These are phyloP conservation scores for Aspergillus tubingensis DNA, from an alignment of 2,329 filamentous ascomycete genomes.

Conservation along the genomic window DNA sequence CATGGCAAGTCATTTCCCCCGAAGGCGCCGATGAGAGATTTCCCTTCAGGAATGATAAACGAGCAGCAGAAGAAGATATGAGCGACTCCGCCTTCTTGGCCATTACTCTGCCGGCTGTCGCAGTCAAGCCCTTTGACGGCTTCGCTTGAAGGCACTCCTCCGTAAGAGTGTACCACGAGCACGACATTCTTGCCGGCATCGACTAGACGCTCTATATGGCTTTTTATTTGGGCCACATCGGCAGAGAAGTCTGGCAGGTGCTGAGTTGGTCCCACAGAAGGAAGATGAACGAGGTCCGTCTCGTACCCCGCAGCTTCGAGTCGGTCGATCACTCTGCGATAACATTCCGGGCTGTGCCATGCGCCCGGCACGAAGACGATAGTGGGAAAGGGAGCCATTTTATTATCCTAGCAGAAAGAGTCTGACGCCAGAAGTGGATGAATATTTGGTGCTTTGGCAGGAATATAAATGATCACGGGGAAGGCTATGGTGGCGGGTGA, in stretches of 20 bases:
- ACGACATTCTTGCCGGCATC: conserved; percentile 1
- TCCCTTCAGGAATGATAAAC: conserved; percentile 1
- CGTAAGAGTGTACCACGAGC: conserved; percentile 11
- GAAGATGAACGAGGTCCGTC: background rate
- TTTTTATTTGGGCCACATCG: background rate
- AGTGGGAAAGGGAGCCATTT: background rate
- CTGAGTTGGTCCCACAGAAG: background rate
- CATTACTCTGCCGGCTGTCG: background rate
- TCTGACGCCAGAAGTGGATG: background rate
- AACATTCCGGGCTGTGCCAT: conserved; percentile 9
- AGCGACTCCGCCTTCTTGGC: background rate
- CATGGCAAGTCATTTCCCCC: conserved; percentile 2
- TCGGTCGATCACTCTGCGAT: background rate
- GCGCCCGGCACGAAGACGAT: conserved; percentile 11
- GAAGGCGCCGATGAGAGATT: background rate
- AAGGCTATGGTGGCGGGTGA: no score
- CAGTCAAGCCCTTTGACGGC: conserved; percentile 1
- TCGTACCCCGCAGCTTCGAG: conserved; percentile 1
- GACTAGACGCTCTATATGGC: background rate
- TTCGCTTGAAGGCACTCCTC: background rate
- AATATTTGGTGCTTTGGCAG: no score
- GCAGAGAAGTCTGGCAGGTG: background rate
- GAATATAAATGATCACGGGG: no score
- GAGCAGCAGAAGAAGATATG: conserved; percentile 1
- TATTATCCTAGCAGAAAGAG: background rate